Evolutionary conservation across 2,329 filamentous ascomycete species (phyloP).

Genomic region (Monosporascus sp.): DNA sequence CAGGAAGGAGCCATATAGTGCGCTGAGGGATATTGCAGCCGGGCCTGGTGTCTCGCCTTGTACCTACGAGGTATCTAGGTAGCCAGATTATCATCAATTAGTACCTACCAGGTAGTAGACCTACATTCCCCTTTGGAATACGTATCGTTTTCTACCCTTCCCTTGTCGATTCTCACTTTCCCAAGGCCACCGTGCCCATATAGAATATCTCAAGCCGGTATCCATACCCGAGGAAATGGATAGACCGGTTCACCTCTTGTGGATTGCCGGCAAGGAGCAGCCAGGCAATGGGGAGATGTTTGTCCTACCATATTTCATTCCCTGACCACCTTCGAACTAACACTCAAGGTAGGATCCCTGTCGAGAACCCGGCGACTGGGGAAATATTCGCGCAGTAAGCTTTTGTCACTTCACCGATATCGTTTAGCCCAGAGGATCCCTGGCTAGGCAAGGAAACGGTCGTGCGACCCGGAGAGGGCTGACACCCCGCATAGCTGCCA

Average conservation of each 20-base stretch:
- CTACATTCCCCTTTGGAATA: too few species aligned
- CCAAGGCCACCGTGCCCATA: not conserved
- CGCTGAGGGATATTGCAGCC: too few species aligned
- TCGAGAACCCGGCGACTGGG: slow-evolving; percentile 50
- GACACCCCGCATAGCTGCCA: slow-evolving; percentile 35
- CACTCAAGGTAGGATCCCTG: slow-evolving; percentile 36
- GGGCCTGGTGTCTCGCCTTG: too few species aligned
- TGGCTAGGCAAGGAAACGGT: not conserved
- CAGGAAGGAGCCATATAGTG: too few species aligned
- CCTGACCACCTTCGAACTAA: slow-evolving; percentile 5
- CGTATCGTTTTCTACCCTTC: too few species aligned
- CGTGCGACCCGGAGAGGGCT: slow-evolving; percentile 1
- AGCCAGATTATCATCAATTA: too few species aligned
- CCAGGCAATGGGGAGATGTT: slow-evolving; percentile 40
- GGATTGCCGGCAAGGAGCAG: slow-evolving; percentile 36
- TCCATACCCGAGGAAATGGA: slow-evolving; percentile 7
- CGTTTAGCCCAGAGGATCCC: not conserved
- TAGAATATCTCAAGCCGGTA: too few species aligned
- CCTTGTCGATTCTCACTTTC: not conserved
- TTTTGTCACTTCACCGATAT: too few species aligned
- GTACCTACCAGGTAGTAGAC: too few species aligned
- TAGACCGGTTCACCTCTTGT: slow-evolving; percentile 24
- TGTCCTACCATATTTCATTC: slow-evolving; percentile 22
- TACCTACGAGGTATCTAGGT: too few species aligned
- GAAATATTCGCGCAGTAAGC: slow-evolving; percentile 46